Percentiles rank a stretch among this genome's conserved stretches.
These are phyloP conservation scores for Coemansia sp. DNA, from an alignment of 192 early-diverging fungal species.

Conservation along the genomic window DNA sequence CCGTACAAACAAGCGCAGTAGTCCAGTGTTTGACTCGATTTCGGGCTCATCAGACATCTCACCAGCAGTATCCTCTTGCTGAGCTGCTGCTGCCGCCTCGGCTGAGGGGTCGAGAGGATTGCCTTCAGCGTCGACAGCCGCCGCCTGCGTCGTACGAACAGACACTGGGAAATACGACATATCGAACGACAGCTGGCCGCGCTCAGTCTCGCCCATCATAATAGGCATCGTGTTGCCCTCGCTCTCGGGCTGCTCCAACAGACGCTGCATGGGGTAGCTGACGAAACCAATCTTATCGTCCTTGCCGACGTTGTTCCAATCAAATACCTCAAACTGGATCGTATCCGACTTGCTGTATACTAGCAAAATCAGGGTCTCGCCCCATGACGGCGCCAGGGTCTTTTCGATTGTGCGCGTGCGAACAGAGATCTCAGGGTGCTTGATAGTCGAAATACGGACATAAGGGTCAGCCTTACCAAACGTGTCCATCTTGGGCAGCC, in stretches of 20 bases:
- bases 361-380: constrained; percentile 77
- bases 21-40: constrained; percentile 68
- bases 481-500: constrained; percentile 84
- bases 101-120: constrained; percentile 50
- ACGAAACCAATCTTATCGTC: constrained; percentile 66
- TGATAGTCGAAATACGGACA: constrained; percentile 68
- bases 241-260: constrained; percentile 57
- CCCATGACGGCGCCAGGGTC: constrained; percentile 85
- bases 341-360: constrained; percentile 77
- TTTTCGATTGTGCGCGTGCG: constrained; percentile 72
- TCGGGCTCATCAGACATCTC: constrained; percentile 56
- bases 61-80: constrained; percentile 30
- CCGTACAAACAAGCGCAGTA: constrained; percentile 69
- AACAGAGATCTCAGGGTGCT: constrained; percentile 66
- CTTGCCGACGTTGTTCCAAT: constrained; percentile 77
- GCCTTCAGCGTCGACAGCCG: constrained; percentile 40
- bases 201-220: constrained; percentile 55
- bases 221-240: constrained; percentile 54
- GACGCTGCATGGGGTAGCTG: constrained; percentile 51
- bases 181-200: constrained; percentile 52
- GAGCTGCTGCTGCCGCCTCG: constrained; percentile 22
- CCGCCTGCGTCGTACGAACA: constrained; percentile 43
- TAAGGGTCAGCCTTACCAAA: constrained; percentile 93
- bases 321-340: constrained; percentile 79
- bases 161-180: constrained; percentile 54